Conservation (phyloP, 805 yeast genomes). For the Danielia reshetovae region DNA sequence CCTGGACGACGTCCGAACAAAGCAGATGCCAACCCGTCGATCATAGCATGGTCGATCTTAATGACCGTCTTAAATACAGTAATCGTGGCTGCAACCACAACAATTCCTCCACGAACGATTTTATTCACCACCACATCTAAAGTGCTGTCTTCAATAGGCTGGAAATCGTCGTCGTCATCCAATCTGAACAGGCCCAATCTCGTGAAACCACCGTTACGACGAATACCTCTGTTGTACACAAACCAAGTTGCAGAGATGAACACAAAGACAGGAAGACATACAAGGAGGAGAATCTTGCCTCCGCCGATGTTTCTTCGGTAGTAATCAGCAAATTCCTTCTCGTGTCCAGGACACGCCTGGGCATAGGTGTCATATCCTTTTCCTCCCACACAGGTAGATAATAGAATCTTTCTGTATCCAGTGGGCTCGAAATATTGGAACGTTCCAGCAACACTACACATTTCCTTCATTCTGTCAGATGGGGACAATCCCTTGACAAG, state of each 20-base stretch:
- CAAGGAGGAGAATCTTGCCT: conserved; percentile 41
- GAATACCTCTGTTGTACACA: conserved; percentile 76
- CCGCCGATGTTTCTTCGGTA: conserved; percentile 55
- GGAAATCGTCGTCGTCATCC: conserved; percentile 58
- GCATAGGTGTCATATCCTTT: conserved; percentile 60
- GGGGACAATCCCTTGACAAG: conserved; percentile 72
- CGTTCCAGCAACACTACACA: conserved; percentile 54
- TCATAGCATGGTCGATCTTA: conserved; percentile 29
- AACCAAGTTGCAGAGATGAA: conserved; percentile 56
- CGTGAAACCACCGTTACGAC: conserved; percentile 70
- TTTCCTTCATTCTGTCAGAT: conserved; percentile 51
- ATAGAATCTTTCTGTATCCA: conserved; percentile 84
- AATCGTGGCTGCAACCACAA: conserved; percentile 37
- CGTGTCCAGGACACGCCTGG: conserved; percentile 86
- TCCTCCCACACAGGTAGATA: conserved; percentile 86
- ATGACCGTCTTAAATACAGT: conserved; percentile 32
- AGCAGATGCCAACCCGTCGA: conserved; percentile 27
- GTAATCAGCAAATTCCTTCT: conserved; percentile 53
- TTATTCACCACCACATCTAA: conserved; percentile 57
- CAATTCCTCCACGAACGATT: conserved; percentile 55
- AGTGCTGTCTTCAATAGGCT: conserved; percentile 58
- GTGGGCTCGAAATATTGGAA: conserved; percentile 83
- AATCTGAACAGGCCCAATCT: conserved; percentile 83
- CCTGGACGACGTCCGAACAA: conserved; percentile 38
- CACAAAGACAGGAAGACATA: conserved; percentile 55